A percentile compares a stretch with the other conserved stretches of the same genome.
Conservation (phyloP, 495 filamentous ascomycete genomes). For the Evernia prunastri region DNA sequence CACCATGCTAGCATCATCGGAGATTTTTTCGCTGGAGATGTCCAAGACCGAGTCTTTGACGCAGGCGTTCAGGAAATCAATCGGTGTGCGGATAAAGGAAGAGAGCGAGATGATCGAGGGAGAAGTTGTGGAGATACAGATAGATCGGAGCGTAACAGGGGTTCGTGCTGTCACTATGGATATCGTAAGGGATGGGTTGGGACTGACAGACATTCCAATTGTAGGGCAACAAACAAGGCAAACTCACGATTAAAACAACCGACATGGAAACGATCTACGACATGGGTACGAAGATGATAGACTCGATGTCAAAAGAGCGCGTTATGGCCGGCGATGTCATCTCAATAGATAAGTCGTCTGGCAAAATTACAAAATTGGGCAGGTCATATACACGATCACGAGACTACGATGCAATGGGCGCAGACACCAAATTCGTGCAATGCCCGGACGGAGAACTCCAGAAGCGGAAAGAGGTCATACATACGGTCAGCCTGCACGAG, state of each 20-base stretch:
- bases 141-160: conserved; percentile 92
- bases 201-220: conserved; percentile 11
- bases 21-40: conserved; percentile 98
- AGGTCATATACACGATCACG: conserved; percentile 87
- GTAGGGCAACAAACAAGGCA: conserved; percentile 88
- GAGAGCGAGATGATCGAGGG: conserved; percentile 99
- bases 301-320: conserved; percentile 97
- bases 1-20: conserved; percentile 87
- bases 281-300: conserved; percentile 99
- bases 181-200: background rate
- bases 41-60: conserved; percentile 97
- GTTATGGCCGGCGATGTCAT: conserved; percentile 98
- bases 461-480: conserved; percentile 92
- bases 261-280: conserved; percentile 99
- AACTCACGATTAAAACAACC: conserved; percentile 98
- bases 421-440: conserved; percentile 95
- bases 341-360: conserved; percentile 93
- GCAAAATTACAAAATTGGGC: conserved; percentile 94
- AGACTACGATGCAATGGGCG: conserved; percentile 99
- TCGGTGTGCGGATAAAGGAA: conserved; percentile 94
- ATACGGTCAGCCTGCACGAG: conserved; percentile 94
- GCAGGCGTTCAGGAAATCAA: conserved; percentile 94
- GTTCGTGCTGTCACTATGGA: conserved; percentile 37
- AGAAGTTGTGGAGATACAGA: conserved; percentile 98
- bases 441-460: conserved; percentile 98